These are phyloP conservation scores for Spathaspora girioi DNA, from an alignment of 805 yeast species.

Conservation along the genomic window DNA sequence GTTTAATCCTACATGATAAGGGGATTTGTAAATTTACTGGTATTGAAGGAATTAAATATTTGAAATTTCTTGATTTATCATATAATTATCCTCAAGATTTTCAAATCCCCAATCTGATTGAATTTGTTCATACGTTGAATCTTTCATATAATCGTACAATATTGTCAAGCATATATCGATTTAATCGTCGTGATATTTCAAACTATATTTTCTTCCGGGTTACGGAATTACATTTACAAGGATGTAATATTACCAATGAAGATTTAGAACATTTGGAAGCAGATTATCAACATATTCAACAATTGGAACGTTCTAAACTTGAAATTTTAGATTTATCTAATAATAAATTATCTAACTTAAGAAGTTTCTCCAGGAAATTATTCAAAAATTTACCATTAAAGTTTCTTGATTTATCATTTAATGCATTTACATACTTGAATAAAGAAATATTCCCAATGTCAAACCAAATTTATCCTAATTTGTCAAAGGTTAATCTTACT, in stretches of 20 bases:
- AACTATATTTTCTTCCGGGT: slow-evolving; percentile 6
- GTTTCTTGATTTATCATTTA: slow-evolving; percentile 9
- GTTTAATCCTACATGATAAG: slow-evolving; percentile 7
- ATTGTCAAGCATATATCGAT: slow-evolving; percentile 6
- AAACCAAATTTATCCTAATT: not conserved
- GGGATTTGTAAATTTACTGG: slow-evolving; percentile 5
- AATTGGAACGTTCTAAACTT: not conserved
- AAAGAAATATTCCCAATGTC: slow-evolving; percentile 8
- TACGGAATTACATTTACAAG: slow-evolving; percentile 6
- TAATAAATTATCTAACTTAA: slow-evolving; percentile 8
- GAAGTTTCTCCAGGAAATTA: slow-evolving; percentile 5
- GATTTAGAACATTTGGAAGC: slow-evolving; percentile 8
- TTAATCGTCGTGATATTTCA: slow-evolving; percentile 4
- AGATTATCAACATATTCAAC: slow-evolving; percentile 1
- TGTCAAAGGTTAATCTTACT: slow-evolving; percentile 4
- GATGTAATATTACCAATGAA: slow-evolving; percentile 9
- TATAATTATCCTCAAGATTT: slow-evolving; percentile 7
- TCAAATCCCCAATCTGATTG: not conserved
- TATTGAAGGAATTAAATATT: not conserved
- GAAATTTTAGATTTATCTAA: slow-evolving; percentile 6
- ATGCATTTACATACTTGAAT: slow-evolving; percentile 9
- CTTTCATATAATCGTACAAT: slow-evolving; percentile 8
- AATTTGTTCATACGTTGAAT: slow-evolving; percentile 3
- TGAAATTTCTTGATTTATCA: slow-evolving; percentile 5
- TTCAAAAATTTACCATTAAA: slow-evolving; percentile 6